Evolutionary conservation across 1,284 basidiomycete species (phyloP).

Genomic region (Phellopilus nigrolimitatus): DNA sequence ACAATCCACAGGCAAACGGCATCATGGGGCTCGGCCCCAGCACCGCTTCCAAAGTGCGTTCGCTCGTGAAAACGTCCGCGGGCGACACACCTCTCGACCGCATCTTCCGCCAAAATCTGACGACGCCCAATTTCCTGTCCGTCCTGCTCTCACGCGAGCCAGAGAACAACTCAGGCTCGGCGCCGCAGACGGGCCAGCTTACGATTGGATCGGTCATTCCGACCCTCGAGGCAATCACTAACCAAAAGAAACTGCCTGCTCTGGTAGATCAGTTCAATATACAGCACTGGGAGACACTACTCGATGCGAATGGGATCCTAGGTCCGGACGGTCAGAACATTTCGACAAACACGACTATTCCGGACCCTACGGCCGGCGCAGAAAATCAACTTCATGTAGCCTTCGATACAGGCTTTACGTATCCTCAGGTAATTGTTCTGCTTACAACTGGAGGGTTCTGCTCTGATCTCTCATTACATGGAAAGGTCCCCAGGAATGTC

Average conservation of each 20-base stretch:
- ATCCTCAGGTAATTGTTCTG: constrained; percentile 20
- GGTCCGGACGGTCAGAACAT: constrained; percentile 24
- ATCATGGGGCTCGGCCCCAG: constrained; percentile 52
- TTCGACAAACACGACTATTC: constrained; percentile 19
- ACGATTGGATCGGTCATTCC: constrained; percentile 27
- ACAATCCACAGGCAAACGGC: constrained; percentile 31
- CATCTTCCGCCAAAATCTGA: constrained; percentile 26
- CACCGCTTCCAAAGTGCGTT: constrained; percentile 32
- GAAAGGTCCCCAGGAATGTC: constrained; percentile 19
- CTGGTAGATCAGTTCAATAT: constrained; percentile 17
- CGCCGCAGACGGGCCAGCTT: constrained; percentile 30
- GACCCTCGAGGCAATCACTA: constrained; percentile 21
- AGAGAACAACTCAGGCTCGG: constrained; percentile 18
- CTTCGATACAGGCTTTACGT: constrained; percentile 24
- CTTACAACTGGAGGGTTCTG: constrained; percentile 4
- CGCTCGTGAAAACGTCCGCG: constrained; percentile 10
- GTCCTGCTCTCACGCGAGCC: constrained; percentile 23
- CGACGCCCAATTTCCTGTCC: constrained; percentile 26
- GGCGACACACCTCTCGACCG: constrained; percentile 25
- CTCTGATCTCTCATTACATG: constrained; percentile 8
- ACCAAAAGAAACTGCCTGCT: constrained; percentile 23
- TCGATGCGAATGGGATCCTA: constrained; percentile 24
- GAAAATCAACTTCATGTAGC: constrained; percentile 22
- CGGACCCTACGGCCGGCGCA: constrained; percentile 14
- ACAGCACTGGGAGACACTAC: constrained; percentile 25